phyloP scores from a whole-genome alignment of 805 yeast genomes.

The Wickerhamiella lipophila region DNA sequence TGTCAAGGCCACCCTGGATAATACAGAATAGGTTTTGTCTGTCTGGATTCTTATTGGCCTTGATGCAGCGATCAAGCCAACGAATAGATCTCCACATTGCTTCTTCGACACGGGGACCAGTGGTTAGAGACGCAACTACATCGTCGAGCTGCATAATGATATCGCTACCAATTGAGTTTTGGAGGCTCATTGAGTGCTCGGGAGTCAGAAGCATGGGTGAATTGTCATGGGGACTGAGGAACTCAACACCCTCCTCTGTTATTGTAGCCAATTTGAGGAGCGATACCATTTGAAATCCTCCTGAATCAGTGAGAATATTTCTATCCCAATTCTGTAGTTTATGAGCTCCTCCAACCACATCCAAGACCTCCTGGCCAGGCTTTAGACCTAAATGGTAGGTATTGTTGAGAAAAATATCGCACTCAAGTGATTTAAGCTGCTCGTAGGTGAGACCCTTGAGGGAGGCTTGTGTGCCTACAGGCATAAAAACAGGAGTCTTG shows the following conservation, averaged over 20 bases:
- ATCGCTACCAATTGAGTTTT: slow-evolving; percentile 35
- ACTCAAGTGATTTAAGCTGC: slow-evolving; percentile 31
- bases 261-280: slow-evolving; percentile 34
- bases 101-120: slow-evolving; percentile 35
- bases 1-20: slow-evolving; percentile 37
- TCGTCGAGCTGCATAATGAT: slow-evolving; percentile 39
- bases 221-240: slow-evolving; percentile 35
- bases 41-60: slow-evolving; percentile 34
- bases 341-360: slow-evolving; percentile 35
- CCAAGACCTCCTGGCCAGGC: slow-evolving; percentile 34
- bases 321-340: slow-evolving; percentile 32
- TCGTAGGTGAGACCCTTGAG: slow-evolving; percentile 35
- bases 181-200: slow-evolving; percentile 36
- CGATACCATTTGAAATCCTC: slow-evolving; percentile 38
- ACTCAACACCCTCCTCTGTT: slow-evolving; percentile 37
- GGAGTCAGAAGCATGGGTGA: slow-evolving; percentile 37
- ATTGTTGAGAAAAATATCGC: slow-evolving; percentile 34
- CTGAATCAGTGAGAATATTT: slow-evolving; percentile 35
- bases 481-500: slow-evolving; percentile 37
- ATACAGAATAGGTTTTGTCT: slow-evolving; percentile 34
- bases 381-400: slow-evolving; percentile 35
- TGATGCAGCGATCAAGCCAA: slow-evolving; percentile 36
- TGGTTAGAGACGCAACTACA: slow-evolving; percentile 34
- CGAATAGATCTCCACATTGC: slow-evolving; percentile 35
- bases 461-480: slow-evolving; percentile 38